phyloP scores from a whole-genome alignment of 2,329 filamentous ascomycete species.

The Pestalotiopsis fici region DNA sequence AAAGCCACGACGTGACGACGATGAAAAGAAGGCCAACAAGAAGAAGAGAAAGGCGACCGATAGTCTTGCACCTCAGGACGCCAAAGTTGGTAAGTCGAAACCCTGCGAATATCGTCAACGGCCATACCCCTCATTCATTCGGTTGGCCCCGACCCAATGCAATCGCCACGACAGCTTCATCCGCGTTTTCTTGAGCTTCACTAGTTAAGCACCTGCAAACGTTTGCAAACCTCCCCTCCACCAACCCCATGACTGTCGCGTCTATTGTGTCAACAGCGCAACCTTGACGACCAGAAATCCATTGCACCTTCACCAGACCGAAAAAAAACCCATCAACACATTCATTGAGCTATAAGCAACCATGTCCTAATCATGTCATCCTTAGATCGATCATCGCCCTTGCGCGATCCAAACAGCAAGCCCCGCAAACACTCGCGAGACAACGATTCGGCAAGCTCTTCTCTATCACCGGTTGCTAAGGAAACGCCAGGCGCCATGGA shows the following conservation, averaged over 20 bases:
- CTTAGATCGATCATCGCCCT: slow-evolving; percentile 55
- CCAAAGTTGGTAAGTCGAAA: slow-evolving; percentile 25
- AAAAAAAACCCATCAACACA: not conserved
- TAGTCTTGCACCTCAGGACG: slow-evolving; percentile 56
- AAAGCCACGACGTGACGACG: slow-evolving; percentile 48
- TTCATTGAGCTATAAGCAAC: not conserved
- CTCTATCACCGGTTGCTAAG: slow-evolving; percentile 56
- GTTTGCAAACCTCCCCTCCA: not conserved
- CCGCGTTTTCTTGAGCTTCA: no score
- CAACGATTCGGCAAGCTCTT: slow-evolving; percentile 59
- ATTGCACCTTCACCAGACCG: not conserved
- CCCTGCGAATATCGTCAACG: not conserved
- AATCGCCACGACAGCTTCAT: not conserved
- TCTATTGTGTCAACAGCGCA: not conserved
- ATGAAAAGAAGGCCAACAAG: slow-evolving; percentile 63
- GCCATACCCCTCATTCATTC: not conserved
- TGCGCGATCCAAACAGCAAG: slow-evolving; percentile 49
- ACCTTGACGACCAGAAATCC: not conserved
- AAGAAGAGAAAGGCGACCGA: slow-evolving; percentile 79
- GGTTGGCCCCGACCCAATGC: not conserved
- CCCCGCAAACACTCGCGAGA: slow-evolving; percentile 52
- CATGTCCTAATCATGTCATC: not conserved
- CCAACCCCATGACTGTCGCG: not conserved
- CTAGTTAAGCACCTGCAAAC: no score
- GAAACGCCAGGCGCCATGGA: slow-evolving; percentile 59